Evolutionary conservation across 2,329 filamentous ascomycete genomes (phyloP), one percentile per base, ranked within the genome.

Genomic region (Pseudogymnoascus sp.): DNA sequence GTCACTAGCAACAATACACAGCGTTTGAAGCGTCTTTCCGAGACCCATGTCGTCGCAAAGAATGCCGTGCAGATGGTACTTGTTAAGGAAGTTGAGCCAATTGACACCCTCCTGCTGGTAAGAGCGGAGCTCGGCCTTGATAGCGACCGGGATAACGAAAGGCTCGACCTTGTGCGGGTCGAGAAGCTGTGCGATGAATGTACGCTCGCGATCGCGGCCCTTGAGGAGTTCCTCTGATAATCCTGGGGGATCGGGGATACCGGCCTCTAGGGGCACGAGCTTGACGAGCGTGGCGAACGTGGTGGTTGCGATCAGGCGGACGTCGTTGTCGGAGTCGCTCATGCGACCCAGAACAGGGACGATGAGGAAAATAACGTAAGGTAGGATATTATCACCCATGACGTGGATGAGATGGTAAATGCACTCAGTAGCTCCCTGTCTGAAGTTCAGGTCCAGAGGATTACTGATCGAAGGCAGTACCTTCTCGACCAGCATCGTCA

Each of bases 21-120:
- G 85, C 0, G 96, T 99, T 75, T 99, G 95, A 10, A 99, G 79
- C 1, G 95, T 99, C 79, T 99, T 99, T 60, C 95, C 95, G 28
- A 99, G 89, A 72, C 95, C 95, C 95, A 99, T 99, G 75, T 99
- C 95, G 72, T 99, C 95, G 73, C 95, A 99, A 65, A 99, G 90
- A 75, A 99, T 97, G 59, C 95, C 95, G 70, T 99, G 96, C 1
- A 99, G 85, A 71, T 99, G 93, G 74, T 97, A 99, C 64, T 93
- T 93, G 75, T 99, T 99, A 69, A 99, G 87, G 78, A 99, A 99
- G 63, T 96, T 88, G 61, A 99, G 85, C 95, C 95, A 99, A 73
- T 99, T 99, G 73, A 99, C 93, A 74, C 95, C 95, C 62, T 99
- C 95, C 75, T 99, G 95, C 75, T 99, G 96, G 73, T 99, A 99